Evolutionary conservation across 768 basidiomycete species (phyloP).

Genomic region (Calocera viscosa): DNA sequence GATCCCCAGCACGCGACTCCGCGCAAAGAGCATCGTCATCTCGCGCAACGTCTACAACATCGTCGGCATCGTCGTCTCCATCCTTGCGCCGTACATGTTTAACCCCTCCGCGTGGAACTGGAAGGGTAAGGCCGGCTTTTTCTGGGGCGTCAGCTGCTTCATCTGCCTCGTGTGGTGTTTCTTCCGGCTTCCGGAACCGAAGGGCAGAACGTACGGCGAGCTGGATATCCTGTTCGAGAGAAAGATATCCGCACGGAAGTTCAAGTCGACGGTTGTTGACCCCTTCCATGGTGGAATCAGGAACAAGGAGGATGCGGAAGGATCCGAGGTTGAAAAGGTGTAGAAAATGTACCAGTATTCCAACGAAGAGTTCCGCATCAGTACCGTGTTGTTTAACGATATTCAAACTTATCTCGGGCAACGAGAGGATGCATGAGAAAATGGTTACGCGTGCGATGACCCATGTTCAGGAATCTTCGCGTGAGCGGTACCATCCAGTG

Average conservation of each 20-base stretch:
- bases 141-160: constrained; percentile 17
- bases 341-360: neutral
- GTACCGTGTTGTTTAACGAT: no score
- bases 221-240: constrained; percentile 30
- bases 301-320: neutral
- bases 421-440: no score
- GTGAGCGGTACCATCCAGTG: no score
- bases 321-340: neutral
- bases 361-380: no score
- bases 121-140: constrained; percentile 20
- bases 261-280: constrained; percentile 16
- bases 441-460: no score
- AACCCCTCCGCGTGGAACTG: constrained; percentile 20
- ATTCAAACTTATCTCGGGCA: no score
- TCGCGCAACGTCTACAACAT: constrained; percentile 17
- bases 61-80: constrained; percentile 14
- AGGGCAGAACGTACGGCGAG: constrained; percentile 21
- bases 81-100: constrained; percentile 16
- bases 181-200: constrained; percentile 22
- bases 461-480: no score
- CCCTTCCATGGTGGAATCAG: neutral
- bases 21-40: constrained; percentile 25
- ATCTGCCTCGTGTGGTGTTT: constrained; percentile 16
- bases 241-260: constrained; percentile 22
- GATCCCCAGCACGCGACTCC: constrained; percentile 24